Evolutionary conservation across 2,329 filamentous ascomycete genomes (phyloP).

Genomic region (Bisporella sp.): DNA sequence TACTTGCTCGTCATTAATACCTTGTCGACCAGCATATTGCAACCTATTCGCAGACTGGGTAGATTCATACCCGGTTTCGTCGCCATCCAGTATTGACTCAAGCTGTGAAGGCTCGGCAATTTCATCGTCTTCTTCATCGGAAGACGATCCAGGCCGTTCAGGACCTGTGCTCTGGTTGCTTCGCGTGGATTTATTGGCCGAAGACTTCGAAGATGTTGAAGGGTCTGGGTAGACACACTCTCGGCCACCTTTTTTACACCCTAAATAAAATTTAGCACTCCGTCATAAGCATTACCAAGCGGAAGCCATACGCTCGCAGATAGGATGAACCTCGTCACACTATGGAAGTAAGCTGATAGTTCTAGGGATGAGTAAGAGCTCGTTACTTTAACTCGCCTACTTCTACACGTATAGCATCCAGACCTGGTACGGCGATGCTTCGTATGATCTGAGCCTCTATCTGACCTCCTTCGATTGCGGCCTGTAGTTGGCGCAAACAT

Average conservation of each 20-base stretch:
- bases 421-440: conserved; percentile 92
- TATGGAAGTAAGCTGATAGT: conserved; percentile 34
- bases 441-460: conserved; percentile 38
- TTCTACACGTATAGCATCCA: conserved; percentile 88
- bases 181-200: conserved; percentile 20
- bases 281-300: neutral
- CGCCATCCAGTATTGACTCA: too few species aligned
- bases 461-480: conserved; percentile 23
- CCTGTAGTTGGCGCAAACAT: conserved; percentile 22
- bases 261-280: conserved; percentile 34
- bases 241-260: conserved; percentile 85
- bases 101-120: too few species aligned
- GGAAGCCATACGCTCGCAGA: conserved; percentile 63
- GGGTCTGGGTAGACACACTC: conserved; percentile 86
- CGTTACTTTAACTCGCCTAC: conserved; percentile 72
- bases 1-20: conserved; percentile 19
- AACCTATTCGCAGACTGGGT: conserved; percentile 32
- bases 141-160: conserved; percentile 42
- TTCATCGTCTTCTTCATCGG: conserved; percentile 41
- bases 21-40: conserved; percentile 32
- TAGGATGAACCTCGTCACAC: conserved; percentile 85
- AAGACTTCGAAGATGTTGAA: conserved; percentile 31
- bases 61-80: conserved; percentile 16
- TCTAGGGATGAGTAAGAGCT: neutral
- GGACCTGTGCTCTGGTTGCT: conserved; percentile 26